A percentile compares a stretch with the other conserved stretches of the same genome.
Conservation (phyloP, 2,329 filamentous ascomycete genomes). For the Penicillium sp. region DNA sequence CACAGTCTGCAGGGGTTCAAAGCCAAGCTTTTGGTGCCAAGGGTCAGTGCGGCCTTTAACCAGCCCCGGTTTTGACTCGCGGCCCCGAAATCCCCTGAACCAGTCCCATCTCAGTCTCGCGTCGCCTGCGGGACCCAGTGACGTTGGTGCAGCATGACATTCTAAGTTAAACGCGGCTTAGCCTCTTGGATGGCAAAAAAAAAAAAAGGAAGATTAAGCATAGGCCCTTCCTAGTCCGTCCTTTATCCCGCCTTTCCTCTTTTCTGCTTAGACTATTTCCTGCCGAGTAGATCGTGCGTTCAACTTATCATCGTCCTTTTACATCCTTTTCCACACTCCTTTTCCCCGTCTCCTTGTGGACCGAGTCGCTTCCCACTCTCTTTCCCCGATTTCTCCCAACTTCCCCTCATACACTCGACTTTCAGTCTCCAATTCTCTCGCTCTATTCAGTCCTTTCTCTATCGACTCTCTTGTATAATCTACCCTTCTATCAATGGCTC, state of each 20-base stretch:
- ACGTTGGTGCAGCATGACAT: slow-evolving; percentile 1
- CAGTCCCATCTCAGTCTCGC: not conserved
- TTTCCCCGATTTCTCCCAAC: not conserved
- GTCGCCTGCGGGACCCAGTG: slow-evolving; percentile 10
- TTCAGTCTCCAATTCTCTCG: not conserved
- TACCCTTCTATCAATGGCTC: slow-evolving; percentile 9
- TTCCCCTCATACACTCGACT: not conserved
- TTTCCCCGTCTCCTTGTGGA: not conserved
- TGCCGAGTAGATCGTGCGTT: not conserved
- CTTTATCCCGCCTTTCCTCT: not conserved
- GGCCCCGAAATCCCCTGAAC: slow-evolving; percentile 7
- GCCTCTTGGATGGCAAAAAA: slow-evolving; percentile 7
- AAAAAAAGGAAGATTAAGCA: slow-evolving; percentile 1
- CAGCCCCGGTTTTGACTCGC: not conserved
- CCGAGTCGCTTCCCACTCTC: not conserved
- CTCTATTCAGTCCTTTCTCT: not conserved
- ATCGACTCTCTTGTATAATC: not conserved
- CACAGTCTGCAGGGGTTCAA: not conserved
- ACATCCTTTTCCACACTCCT: not conserved
- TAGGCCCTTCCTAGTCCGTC: slow-evolving; percentile 1
- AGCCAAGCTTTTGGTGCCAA: slow-evolving; percentile 15
- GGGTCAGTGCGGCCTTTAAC: slow-evolving; percentile 1
- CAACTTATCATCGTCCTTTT: not conserved
- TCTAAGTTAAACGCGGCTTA: slow-evolving; percentile 9
- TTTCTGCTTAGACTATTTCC: slow-evolving; percentile 1